Evolutionary conservation across 768 basidiomycete genomes (phyloP).

Genomic region (Glaciozyma martinii): DNA sequence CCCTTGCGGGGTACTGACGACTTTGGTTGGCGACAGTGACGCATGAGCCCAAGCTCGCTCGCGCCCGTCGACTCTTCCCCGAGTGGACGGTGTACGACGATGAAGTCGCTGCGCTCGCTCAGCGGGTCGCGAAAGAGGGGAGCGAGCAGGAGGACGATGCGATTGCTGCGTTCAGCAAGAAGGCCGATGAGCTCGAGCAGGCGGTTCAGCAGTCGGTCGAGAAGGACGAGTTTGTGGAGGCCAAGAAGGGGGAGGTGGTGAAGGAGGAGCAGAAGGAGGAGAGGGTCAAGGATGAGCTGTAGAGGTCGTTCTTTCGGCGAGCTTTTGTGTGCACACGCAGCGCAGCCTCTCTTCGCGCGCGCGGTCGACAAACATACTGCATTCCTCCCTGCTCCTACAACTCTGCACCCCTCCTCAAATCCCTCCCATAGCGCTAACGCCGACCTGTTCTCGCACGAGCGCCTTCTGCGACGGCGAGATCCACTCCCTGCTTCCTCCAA

Average conservation of each 20-base stretch:
- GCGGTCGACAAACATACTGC: not conserved
- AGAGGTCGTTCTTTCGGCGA: too few species aligned
- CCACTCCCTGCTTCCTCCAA: conserved; percentile 67
- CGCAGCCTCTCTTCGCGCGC: not conserved
- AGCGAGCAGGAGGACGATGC: conserved; percentile 42
- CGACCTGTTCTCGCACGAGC: conserved; percentile 78
- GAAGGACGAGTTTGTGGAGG: conserved; percentile 21
- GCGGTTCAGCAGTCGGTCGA: conserved; percentile 31
- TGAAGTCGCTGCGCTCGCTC: conserved; percentile 77
- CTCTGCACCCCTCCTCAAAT: conserved; percentile 32
- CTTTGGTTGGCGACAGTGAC: conserved; percentile 22
- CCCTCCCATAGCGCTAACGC: conserved; percentile 81
- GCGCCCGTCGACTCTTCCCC: conserved; percentile 79
- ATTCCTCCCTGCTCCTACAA: not conserved
- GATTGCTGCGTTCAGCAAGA: conserved; percentile 46
- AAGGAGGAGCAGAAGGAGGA: not conserved
- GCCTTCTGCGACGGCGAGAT: conserved; percentile 81
- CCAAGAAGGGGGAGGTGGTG: conserved; percentile 1
- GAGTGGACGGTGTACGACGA: conserved; percentile 94
- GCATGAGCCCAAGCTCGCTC: conserved; percentile 93
- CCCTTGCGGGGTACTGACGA: not conserved
- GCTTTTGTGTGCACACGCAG: too few species aligned
- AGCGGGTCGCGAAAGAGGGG: conserved; percentile 59
- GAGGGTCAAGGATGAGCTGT: conserved; percentile 17
- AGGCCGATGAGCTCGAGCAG: conserved; percentile 32